Evolutionary conservation across 139 green algal species (phyloP).

Genomic region (Pleodorina starrii): DNA sequence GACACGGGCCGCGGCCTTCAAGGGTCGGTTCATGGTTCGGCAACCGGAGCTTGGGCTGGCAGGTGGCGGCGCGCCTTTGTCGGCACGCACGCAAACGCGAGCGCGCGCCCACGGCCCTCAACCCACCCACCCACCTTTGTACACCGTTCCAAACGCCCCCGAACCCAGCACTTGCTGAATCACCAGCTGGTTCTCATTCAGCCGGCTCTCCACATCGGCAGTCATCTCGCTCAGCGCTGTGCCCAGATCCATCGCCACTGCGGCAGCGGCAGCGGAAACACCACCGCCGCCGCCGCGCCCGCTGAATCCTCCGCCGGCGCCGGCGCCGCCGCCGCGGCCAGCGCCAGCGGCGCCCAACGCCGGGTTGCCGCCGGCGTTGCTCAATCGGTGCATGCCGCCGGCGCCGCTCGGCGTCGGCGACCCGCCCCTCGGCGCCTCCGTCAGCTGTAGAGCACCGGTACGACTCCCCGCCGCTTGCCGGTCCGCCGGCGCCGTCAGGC

Average conservation of each 20-base stretch:
- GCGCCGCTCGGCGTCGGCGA: not conserved
- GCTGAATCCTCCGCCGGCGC: too few species aligned
- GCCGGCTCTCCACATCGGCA: slow-evolving; percentile 7
- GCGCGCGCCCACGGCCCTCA: too few species aligned
- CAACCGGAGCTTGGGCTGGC: too few species aligned
- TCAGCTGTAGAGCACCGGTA: not conserved
- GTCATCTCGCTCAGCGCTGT: slow-evolving; percentile 23
- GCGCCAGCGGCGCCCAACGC: not conserved
- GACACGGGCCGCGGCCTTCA: too few species aligned
- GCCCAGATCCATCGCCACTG: not conserved
- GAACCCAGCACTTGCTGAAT: slow-evolving; percentile 45
- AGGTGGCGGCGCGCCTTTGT: too few species aligned
- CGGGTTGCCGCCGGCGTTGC: not conserved
- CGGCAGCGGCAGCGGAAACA: too few species aligned
- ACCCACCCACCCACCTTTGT: slow-evolving; percentile 51
- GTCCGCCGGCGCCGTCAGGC: not conserved
- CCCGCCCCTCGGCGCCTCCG: not conserved
- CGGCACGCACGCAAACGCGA: too few species aligned
- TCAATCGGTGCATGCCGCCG: not conserved
- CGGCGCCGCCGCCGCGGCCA: not conserved
- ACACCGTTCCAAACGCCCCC: slow-evolving; percentile 52
- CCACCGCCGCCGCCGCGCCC: not conserved
- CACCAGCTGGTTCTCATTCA: slow-evolving; percentile 50
- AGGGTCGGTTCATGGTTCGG: too few species aligned
- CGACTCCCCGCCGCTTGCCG: not conserved